Percentiles rank a stretch among this genome's conserved stretches.
Evolutionary conservation across 2,329 filamentous ascomycete species (phyloP).

Genomic region (Verticillium isaacii): DNA sequence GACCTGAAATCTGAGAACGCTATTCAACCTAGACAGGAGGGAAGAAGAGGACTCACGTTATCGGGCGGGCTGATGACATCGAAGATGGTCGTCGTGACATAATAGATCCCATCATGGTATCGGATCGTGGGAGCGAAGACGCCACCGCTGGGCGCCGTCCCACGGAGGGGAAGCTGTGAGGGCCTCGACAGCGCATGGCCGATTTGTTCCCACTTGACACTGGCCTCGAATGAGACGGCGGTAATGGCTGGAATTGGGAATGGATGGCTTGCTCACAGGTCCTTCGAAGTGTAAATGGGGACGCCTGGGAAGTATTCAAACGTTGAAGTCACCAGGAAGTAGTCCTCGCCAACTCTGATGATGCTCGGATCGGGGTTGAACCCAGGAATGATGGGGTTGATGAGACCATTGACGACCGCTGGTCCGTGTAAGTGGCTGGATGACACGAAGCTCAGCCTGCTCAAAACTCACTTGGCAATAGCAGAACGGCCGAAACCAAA

Average conservation of each 20-base stretch:
- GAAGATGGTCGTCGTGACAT: conserved; percentile 9
- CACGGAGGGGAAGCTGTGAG: conserved; percentile 10
- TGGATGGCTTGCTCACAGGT: conserved; percentile 2
- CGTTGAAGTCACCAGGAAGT: conserved; percentile 10
- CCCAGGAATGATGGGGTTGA: conserved; percentile 12
- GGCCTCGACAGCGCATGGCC: conserved; percentile 9
- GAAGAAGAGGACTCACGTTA: conserved; percentile 2
- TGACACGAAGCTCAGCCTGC: neutral
- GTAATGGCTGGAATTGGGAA: too few species aligned
- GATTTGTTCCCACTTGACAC: conserved; percentile 12
- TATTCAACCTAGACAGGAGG: neutral
- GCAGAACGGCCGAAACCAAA: neutral
- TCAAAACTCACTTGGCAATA: neutral
- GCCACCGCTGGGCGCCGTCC: conserved; percentile 11
- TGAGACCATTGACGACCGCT: neutral
- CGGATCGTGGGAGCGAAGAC: conserved; percentile 11
- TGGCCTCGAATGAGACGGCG: neutral
- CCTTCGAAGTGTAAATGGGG: conserved; percentile 11
- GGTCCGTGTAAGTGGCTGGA: neutral
- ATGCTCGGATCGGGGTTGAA: conserved; percentile 13
- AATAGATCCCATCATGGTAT: conserved; percentile 9
- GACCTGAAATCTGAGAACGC: neutral
- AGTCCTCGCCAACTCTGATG: conserved; percentile 9
- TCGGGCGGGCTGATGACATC: conserved; percentile 11
- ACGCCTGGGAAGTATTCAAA: conserved; percentile 13